phyloP scores from a whole-genome alignment of 2,329 filamentous ascomycete species.

The Immersiporthe knoxdaviesiana region DNA sequence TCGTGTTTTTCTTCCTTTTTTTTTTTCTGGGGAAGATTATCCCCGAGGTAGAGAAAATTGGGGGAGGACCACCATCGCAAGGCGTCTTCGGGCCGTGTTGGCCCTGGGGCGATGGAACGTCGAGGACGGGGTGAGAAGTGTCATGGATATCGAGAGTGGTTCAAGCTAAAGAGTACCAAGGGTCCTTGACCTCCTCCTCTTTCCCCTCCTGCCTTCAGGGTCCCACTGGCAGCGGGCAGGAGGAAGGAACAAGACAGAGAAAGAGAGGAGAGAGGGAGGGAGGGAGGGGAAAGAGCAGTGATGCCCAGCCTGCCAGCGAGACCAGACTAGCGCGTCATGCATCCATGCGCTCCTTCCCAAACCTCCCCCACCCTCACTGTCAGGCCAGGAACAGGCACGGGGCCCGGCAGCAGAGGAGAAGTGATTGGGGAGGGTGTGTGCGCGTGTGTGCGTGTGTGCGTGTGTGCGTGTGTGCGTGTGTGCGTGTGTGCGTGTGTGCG shows the following conservation, averaged over 20 bases:
- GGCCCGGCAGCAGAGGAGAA: not conserved
- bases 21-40: not conserved
- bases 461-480: too few species aligned
- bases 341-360: not conserved
- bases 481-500: too few species aligned
- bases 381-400: not conserved
- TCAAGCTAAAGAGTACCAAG: constrained; percentile 13
- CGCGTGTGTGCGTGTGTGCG: too few species aligned
- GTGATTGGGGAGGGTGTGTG: too few species aligned
- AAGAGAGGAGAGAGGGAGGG: not conserved
- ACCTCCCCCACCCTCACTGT: not conserved
- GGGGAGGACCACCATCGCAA: not conserved
- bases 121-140: not conserved
- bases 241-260: not conserved
- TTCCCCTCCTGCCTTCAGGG: not conserved
- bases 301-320: not conserved
- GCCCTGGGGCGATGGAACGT: not conserved
- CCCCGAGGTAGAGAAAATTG: not conserved
- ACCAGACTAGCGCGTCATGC: not conserved
- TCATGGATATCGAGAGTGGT: not conserved
- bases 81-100: constrained; percentile 9
- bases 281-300: not conserved
- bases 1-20: not conserved
- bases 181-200: not conserved
- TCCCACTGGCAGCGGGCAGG: not conserved